These are phyloP conservation scores for Candida silvatica DNA, from an alignment of 805 yeast species.

Conservation along the genomic window DNA sequence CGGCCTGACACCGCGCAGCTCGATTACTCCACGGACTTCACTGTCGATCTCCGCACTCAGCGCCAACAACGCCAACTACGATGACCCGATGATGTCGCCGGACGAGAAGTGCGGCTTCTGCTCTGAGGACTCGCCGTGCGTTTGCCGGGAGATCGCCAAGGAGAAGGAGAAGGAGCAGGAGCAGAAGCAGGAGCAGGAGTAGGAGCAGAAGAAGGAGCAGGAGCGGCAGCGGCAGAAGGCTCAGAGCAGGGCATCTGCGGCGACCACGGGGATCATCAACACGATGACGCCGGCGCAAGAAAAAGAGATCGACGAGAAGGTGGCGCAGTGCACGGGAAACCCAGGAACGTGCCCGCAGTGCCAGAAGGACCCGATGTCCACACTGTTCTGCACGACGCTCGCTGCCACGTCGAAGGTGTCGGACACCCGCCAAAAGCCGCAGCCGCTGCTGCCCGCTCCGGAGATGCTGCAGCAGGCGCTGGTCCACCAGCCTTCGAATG, in stretches of 20 bases:
- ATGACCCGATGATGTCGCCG: conserved; percentile 33
- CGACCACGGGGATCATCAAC: not conserved
- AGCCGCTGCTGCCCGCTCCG: not conserved
- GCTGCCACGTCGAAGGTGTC: conserved; percentile 28
- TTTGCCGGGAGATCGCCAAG: conserved; percentile 72
- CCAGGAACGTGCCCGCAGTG: conserved; percentile 86
- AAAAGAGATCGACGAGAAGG: conserved; percentile 11
- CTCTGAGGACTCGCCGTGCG: conserved; percentile 85
- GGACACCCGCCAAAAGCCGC: not conserved
- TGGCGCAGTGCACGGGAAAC: conserved; percentile 65
- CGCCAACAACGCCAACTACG: conserved; percentile 21
- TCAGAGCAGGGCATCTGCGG: not conserved
- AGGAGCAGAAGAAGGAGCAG: conserved; percentile 9
- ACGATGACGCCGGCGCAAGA: conserved; percentile 2
- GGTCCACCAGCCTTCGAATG: not conserved
- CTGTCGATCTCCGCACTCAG: too few species aligned
- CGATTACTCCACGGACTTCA: too few species aligned
- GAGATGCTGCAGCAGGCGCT: not conserved
- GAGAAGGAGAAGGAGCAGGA: conserved; percentile 25
- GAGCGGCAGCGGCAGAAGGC: conserved; percentile 5
- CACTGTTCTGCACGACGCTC: conserved; percentile 79
- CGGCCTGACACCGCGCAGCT: too few species aligned
- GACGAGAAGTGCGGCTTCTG: conserved; percentile 88
- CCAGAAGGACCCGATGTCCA: conserved; percentile 80
- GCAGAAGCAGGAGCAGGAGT: conserved; percentile 6